Conservation (phyloP, 148 eudicot species). For the Chenopodium quinoa region DNA sequence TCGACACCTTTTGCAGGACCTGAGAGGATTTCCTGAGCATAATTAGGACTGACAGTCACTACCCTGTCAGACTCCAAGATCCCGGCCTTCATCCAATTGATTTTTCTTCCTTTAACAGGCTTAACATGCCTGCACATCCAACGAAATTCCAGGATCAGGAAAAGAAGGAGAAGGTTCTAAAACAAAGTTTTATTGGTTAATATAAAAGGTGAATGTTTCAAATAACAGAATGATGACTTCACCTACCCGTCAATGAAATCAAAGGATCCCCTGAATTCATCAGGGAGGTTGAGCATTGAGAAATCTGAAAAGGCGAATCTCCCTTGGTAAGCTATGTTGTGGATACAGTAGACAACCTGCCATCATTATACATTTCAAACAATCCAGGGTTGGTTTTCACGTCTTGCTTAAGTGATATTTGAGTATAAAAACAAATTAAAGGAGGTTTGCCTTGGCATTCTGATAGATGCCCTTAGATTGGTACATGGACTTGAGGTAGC, state of each 20-base stretch:
- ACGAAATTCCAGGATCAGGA: background rate
- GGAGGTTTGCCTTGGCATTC: conserved; percentile 59
- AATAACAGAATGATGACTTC: background rate
- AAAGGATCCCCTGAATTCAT: conserved; percentile 61
- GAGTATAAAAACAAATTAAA: background rate
- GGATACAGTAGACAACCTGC: conserved; percentile 95
- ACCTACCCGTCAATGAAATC: conserved; percentile 88
- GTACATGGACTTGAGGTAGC: conserved; percentile 82
- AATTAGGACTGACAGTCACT: conserved; percentile 88
- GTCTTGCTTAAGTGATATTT: background rate
- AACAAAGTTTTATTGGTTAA: background rate
- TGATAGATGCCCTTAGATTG: conserved; percentile 60
- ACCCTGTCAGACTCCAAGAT: conserved; percentile 66
- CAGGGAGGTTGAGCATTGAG: conserved; percentile 74
- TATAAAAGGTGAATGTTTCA: background rate
- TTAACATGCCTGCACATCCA: conserved; percentile 49
- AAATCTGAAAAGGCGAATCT: conserved; percentile 75
- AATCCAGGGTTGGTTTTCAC: background rate
- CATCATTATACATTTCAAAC: background rate
- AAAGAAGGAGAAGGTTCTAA: conserved; percentile 1
- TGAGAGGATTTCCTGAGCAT: conserved; percentile 73
- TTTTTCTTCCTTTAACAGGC: conserved; percentile 86
- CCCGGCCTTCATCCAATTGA: conserved; percentile 98
- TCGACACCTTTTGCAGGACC: conserved; percentile 74
- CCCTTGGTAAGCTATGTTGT: conserved; percentile 98